Conservation (phyloP, 2,329 filamentous ascomycete species). For the Colletotrichum sp. region DNA sequence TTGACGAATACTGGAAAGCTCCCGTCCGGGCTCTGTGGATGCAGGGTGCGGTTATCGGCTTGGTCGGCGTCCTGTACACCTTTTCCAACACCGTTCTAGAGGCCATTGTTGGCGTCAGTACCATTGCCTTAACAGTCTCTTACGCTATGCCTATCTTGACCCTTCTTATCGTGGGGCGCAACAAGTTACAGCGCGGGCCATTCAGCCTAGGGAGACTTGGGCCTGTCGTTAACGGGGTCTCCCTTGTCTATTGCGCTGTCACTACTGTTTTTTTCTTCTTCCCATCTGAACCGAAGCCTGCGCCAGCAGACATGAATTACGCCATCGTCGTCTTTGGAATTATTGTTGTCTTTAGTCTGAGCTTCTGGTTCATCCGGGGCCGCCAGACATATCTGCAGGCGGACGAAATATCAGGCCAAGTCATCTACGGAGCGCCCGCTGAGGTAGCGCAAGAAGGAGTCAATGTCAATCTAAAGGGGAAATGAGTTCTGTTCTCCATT, state of each 20-base stretch:
- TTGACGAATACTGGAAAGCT: slow-evolving; percentile 55
- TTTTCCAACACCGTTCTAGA: slow-evolving; percentile 58
- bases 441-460: background rate
- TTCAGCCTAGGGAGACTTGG: background rate
- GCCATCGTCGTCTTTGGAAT: slow-evolving; percentile 62
- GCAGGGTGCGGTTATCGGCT: slow-evolving; percentile 46
- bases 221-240: slow-evolving; percentile 48
- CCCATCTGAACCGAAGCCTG: slow-evolving; percentile 48
- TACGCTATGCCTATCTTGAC: slow-evolving; percentile 31
- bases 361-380: slow-evolving; percentile 56
- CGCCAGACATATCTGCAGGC: slow-evolving; percentile 34
- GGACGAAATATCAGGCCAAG: background rate
- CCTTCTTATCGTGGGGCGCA: background rate
- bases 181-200: background rate
- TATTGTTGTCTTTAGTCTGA: slow-evolving; percentile 54
- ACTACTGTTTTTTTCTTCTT: slow-evolving; percentile 63
- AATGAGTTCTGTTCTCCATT: background rate
- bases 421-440: background rate
- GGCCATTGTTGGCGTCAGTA: slow-evolving; percentile 60
- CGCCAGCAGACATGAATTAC: slow-evolving; percentile 57
- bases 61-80: slow-evolving; percentile 60
- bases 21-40: slow-evolving; percentile 57
- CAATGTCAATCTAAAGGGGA: background rate
- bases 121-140: slow-evolving; percentile 59
- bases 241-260: slow-evolving; percentile 54